These are phyloP conservation scores for Thelephora ganbajun DNA, from an alignment of 768 basidiomycete genomes.

Conservation along the genomic window DNA sequence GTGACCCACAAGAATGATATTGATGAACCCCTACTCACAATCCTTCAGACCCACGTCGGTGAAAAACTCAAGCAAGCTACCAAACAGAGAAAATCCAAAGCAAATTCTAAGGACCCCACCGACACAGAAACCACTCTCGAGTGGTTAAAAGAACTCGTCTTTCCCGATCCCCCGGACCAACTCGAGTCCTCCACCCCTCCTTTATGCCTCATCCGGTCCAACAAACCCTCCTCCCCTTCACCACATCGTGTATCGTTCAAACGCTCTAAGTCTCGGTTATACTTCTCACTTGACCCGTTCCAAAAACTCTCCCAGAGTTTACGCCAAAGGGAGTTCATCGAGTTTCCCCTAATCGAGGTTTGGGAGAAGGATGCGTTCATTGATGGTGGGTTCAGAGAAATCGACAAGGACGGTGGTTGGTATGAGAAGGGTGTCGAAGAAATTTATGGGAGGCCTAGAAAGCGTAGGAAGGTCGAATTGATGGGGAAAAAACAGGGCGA, in stretches of 20 bases:
- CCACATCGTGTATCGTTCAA: slow-evolving; percentile 10
- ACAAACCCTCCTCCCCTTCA: slow-evolving; percentile 16
- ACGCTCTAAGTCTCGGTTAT: slow-evolving; percentile 16
- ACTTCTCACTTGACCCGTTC: slow-evolving; percentile 43
- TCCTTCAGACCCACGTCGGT: slow-evolving; percentile 33
- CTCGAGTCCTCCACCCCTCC: slow-evolving; percentile 42
- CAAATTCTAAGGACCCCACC: slow-evolving; percentile 27
- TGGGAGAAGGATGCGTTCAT: slow-evolving; percentile 49
- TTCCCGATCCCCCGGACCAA: slow-evolving; percentile 34
- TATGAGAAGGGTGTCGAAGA: slow-evolving; percentile 17
- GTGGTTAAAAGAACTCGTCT: slow-evolving; percentile 44
- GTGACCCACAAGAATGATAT: slow-evolving; percentile 53
- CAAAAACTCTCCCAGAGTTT: slow-evolving; percentile 34
- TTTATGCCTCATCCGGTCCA: slow-evolving; percentile 44
- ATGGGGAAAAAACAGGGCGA: slow-evolving; percentile 26
- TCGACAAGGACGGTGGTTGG: slow-evolving; percentile 27
- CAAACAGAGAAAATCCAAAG: slow-evolving; percentile 20
- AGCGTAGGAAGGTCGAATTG: slow-evolving; percentile 42
- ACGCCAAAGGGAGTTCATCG: slow-evolving; percentile 54
- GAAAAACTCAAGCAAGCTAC: slow-evolving; percentile 16
- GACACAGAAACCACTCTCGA: too few relatives aligned
- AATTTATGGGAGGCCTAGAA: slow-evolving; percentile 25
- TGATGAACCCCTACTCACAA: slow-evolving; percentile 31
- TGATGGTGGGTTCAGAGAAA: slow-evolving; percentile 33
- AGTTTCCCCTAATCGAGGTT: slow-evolving; percentile 75